Evolutionary conservation across 2,329 filamentous ascomycete species (phyloP).

Genomic region (Apiospora koreana): DNA sequence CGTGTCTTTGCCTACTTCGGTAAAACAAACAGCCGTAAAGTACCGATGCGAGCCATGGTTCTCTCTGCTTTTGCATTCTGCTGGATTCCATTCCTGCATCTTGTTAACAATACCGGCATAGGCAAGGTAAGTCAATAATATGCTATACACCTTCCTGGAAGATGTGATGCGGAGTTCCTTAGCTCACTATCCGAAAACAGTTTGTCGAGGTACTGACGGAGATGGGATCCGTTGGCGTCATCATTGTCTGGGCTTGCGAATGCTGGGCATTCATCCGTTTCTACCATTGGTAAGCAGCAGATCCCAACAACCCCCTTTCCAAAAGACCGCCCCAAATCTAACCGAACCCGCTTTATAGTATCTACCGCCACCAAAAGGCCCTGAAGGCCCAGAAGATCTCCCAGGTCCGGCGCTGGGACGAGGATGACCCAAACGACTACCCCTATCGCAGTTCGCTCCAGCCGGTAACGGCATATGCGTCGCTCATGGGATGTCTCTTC

Average conservation of each 20-base stretch:
- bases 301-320: background rate
- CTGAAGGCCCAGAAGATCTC: slow-evolving; percentile 25
- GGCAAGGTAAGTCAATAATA: background rate
- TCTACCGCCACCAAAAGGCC: slow-evolving; percentile 24
- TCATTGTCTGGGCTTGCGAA: slow-evolving; percentile 43
- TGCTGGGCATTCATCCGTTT: slow-evolving; percentile 42
- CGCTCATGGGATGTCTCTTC: slow-evolving; percentile 36
- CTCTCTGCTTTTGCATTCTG: slow-evolving; percentile 39
- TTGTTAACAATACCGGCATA: slow-evolving; percentile 23
- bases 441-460: slow-evolving; percentile 41
- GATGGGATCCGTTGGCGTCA: slow-evolving; percentile 37
- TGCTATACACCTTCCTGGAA: background rate
- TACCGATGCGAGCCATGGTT: slow-evolving; percentile 40
- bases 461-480: slow-evolving; percentile 37
- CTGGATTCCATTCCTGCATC: slow-evolving; percentile 43
- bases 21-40: slow-evolving; percentile 31
- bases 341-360: slow-evolving; percentile 16
- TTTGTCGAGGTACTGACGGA: slow-evolving; percentile 40
- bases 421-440: slow-evolving; percentile 30
- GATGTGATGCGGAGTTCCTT: background rate
- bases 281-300: slow-evolving; percentile 33
- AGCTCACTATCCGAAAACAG: slow-evolving; percentile 22
- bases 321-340: background rate
- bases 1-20: slow-evolving; percentile 33
- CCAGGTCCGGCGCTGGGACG: slow-evolving; percentile 29